These are phyloP conservation scores for Fraxinus platypoda DNA, from an alignment of 305 asterid species.

Conservation along the genomic window DNA sequence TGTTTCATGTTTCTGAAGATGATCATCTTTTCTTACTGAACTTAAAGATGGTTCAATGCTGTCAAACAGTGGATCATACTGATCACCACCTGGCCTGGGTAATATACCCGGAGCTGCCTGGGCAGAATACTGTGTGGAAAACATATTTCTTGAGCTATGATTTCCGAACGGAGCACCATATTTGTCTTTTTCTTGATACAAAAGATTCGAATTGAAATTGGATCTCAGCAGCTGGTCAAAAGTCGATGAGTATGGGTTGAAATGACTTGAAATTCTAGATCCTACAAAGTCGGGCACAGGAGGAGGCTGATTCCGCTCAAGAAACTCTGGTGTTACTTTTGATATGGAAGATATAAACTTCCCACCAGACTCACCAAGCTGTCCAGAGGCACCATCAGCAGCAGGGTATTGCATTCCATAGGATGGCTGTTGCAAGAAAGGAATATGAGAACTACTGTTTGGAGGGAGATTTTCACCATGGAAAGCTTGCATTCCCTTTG, in stretches of 20 bases:
- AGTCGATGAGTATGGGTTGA: slow-evolving; percentile 67
- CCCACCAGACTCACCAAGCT: slow-evolving; percentile 38
- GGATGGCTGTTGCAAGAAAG: slow-evolving; percentile 41
- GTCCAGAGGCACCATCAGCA: slow-evolving; percentile 30
- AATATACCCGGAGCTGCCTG: slow-evolving; percentile 34
- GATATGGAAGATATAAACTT: slow-evolving; percentile 41
- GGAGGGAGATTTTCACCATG: slow-evolving; percentile 41
- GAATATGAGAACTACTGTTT: slow-evolving; percentile 29
- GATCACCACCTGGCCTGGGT: slow-evolving; percentile 46
- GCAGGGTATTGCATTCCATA: slow-evolving; percentile 38
- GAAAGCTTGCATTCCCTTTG: slow-evolving; percentile 38
- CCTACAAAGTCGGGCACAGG: slow-evolving; percentile 35
- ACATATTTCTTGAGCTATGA: slow-evolving; percentile 33
- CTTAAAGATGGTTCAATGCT: slow-evolving; percentile 69
- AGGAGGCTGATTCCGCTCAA: slow-evolving; percentile 43
- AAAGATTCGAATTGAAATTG: slow-evolving; percentile 43
- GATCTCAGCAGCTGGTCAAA: slow-evolving; percentile 60
- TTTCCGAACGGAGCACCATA: slow-evolving; percentile 39
- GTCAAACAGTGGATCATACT: slow-evolving; percentile 87
- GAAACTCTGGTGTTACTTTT: slow-evolving; percentile 39
- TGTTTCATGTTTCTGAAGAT: slow-evolving; percentile 40
- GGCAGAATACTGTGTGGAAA: slow-evolving; percentile 38
- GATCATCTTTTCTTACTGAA: slow-evolving; percentile 45
- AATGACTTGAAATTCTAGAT: slow-evolving; percentile 51
- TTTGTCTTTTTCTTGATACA: slow-evolving; percentile 41